Evolutionary conservation across 2,329 filamentous ascomycete species (phyloP).

Genomic region (Verticillium klebahnii): DNA sequence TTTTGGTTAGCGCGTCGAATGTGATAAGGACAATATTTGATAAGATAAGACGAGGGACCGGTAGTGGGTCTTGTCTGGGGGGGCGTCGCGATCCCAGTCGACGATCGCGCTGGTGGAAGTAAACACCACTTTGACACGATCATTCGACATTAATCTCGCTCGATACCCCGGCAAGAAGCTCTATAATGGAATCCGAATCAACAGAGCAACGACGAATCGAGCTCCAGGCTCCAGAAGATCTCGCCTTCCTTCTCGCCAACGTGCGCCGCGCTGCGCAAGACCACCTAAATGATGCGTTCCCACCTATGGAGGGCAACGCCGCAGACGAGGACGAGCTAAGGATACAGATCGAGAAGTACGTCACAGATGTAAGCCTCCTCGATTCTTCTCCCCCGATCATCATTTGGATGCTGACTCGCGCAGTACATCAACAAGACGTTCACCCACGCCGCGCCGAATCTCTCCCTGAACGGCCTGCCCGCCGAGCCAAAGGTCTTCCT

Average conservation of each 20-base stretch:
- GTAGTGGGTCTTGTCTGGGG: background rate
- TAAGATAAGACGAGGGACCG: background rate
- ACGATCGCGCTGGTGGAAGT: background rate
- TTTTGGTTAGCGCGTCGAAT: background rate
- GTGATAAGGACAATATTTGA: background rate
- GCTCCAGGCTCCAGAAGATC: conserved; percentile 70
- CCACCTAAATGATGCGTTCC: conserved; percentile 64
- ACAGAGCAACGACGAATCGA: conserved; percentile 60
- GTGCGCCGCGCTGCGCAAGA: conserved; percentile 63
- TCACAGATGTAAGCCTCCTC: conserved; percentile 45
- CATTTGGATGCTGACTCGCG: background rate
- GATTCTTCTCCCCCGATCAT: background rate
- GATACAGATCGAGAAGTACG: conserved; percentile 53
- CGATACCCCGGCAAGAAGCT: background rate
- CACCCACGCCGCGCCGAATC: conserved; percentile 51
- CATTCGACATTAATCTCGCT: background rate
- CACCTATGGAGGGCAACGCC: conserved; percentile 46
- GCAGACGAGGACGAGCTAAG: conserved; percentile 49
- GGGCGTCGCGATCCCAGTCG: background rate
- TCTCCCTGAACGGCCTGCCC: conserved; percentile 58
- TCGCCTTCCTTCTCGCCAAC: conserved; percentile 65
- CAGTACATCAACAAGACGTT: conserved; percentile 61
- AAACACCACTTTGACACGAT: background rate
- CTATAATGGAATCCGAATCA: background rate
- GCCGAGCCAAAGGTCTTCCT: conserved; percentile 37